These are phyloP conservation scores for Boletus semigastroideus DNA, from an alignment of 1,284 basidiomycete species.

Conservation along the genomic window DNA sequence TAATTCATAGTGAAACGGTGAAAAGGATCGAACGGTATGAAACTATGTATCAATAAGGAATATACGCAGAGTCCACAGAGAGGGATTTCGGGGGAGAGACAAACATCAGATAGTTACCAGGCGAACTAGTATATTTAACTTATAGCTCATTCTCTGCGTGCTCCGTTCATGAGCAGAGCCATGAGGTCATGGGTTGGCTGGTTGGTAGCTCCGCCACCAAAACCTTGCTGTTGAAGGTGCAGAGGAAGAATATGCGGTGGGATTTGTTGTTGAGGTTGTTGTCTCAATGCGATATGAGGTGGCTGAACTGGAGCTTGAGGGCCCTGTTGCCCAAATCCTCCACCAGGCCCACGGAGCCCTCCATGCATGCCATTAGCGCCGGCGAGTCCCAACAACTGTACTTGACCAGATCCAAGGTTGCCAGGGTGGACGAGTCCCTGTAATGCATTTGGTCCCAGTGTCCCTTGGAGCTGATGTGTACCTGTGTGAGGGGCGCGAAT, in stretches of 20 bases:
- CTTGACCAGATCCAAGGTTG: slow-evolving; percentile 49
- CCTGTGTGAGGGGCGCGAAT: slow-evolving; percentile 50
- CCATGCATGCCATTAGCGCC: slow-evolving; percentile 38
- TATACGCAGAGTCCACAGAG: slow-evolving; percentile 25
- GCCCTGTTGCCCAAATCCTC: slow-evolving; percentile 55
- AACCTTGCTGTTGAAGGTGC: slow-evolving; percentile 59
- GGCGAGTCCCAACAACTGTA: slow-evolving; percentile 45
- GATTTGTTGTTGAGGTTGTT: slow-evolving; percentile 44
- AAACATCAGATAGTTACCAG: slow-evolving; percentile 16
- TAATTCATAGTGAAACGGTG: slow-evolving; percentile 33
- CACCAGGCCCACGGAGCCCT: slow-evolving; percentile 41
- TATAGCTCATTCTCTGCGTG: slow-evolving; percentile 54
- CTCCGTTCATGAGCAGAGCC: slow-evolving; percentile 74
- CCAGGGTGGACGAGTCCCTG: slow-evolving; percentile 49
- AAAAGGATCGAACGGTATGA: slow-evolving; percentile 26
- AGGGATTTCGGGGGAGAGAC: slow-evolving; percentile 7
- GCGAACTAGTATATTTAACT: slow-evolving; percentile 17
- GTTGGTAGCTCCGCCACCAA: slow-evolving; percentile 43
- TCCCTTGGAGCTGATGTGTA: slow-evolving; percentile 50
- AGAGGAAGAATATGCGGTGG: slow-evolving; percentile 60
- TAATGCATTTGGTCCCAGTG: slow-evolving; percentile 42
- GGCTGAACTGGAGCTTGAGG: slow-evolving; percentile 38
- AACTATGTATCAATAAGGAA: slow-evolving; percentile 35
- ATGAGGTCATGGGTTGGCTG: slow-evolving; percentile 72
- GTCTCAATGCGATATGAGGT: slow-evolving; percentile 41